A percentile compares a stretch with the other conserved stretches of the same genome.
Evolutionary conservation across 2,329 filamentous ascomycete species (phyloP).

Genomic region (Pyrenophora teres): DNA sequence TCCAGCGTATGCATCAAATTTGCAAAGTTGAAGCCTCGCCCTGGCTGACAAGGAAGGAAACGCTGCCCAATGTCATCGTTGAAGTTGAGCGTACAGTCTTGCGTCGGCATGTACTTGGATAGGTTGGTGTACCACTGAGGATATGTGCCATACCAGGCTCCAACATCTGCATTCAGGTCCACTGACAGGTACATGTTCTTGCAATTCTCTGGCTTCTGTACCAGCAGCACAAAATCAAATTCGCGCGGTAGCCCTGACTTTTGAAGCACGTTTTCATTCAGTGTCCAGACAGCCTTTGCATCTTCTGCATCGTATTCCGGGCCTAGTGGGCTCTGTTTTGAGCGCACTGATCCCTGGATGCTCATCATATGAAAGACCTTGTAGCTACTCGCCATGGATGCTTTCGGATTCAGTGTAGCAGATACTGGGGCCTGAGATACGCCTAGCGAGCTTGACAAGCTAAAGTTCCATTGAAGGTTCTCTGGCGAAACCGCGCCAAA

Average conservation of each 20-base stretch:
- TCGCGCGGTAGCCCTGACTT: constrained; percentile 56
- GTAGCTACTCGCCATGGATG: constrained; percentile 49
- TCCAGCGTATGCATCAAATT: constrained; percentile 48
- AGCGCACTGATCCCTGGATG: constrained; percentile 55
- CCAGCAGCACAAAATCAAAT: constrained; percentile 57
- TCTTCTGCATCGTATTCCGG: constrained; percentile 50
- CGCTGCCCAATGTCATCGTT: constrained; percentile 51
- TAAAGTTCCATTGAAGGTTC: constrained; percentile 56
- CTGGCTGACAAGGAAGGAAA: constrained; percentile 46
- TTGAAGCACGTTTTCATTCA: constrained; percentile 56
- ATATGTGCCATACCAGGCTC: constrained; percentile 49
- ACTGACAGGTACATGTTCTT: constrained; percentile 49
- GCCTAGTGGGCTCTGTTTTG: constrained; percentile 44
- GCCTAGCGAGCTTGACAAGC: constrained; percentile 53
- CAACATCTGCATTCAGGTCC: constrained; percentile 52
- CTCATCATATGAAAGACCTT: constrained; percentile 57
- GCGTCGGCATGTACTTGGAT: constrained; percentile 46
- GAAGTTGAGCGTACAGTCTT: constrained; percentile 48
- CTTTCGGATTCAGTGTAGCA: constrained; percentile 51
- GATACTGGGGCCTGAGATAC: constrained; percentile 52
- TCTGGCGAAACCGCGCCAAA: constrained; percentile 55
- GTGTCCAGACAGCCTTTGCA: constrained; percentile 56
- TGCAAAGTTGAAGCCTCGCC: constrained; percentile 54
- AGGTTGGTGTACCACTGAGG: constrained; percentile 49
- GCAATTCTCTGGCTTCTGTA: constrained; percentile 52